Base-by-base conservation (phyloP, 148 eudicot species). In the Nyssa sinensis region DNA sequence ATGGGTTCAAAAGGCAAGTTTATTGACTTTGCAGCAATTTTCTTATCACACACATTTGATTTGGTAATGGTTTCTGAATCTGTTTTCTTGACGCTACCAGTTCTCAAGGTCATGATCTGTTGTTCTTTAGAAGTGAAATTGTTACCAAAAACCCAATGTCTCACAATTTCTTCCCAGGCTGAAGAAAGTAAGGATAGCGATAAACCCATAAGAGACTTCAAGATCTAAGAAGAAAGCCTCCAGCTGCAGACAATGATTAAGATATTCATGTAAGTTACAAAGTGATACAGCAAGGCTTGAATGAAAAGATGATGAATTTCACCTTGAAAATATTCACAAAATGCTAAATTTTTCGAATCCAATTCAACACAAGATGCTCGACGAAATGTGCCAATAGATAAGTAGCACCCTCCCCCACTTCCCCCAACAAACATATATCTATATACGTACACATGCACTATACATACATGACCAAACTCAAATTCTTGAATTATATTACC, bases 111-210 rank as follows among this genome's bases (percentile, higher is more conserved):
- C 81, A 84, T n/a, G n/a, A n/a, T 82, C 10, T 79, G 85, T 34
- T 75, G 79, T 64, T 79, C 60, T 35, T 79, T 76, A 37, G 80
- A 65, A 29, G 72, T 34, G 31, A 70, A 29, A 31, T 53, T 59
- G 11, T 70, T 79, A 37, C 10, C 32, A 53, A 79, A 81, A 59
- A 83, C 31, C n/a, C 41, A 79, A 29, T 85, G 86, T 23, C 31
- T 85, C 66, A 87, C 29, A 67, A 85, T 77, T 81, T 87, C 87
- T 76, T 84, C 80, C 93, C 93, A 83, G 35, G 87, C 87, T 55
- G 93, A 89, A 37, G 80, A 55, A 34, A 89, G 80, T 47, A 86
- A 68, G 5, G 88, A 89, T 30, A 85, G 41, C 27, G 89, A 88
- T 58, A 86, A 70, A 47, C 88, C 89, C 87, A 88, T 82, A 5